phyloP scores from a whole-genome alignment of 176 grass and related monocot species.

The Echinochloa phyllopogon region DNA sequence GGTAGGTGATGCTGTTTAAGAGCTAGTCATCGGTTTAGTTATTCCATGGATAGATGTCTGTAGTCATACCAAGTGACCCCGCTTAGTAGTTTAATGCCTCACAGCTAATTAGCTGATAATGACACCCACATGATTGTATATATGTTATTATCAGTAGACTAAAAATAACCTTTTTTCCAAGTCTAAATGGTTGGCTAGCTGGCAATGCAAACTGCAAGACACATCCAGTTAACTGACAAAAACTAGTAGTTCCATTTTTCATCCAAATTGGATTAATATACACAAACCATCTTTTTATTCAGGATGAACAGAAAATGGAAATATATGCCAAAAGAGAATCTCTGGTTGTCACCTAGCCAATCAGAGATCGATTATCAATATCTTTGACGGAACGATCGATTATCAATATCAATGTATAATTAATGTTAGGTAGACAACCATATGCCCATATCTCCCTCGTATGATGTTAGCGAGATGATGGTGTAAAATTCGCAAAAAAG shows the following conservation, averaged over 20 bases:
- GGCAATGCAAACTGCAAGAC: neutral
- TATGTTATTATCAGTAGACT: neutral
- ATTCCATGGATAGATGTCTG: conserved; percentile 2
- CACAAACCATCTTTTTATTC: neutral
- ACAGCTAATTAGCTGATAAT: conserved; percentile 26
- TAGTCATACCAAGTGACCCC: neutral
- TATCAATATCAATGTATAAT: neutral
- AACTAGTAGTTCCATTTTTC: neutral
- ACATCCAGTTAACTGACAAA: neutral
- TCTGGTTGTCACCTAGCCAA: neutral
- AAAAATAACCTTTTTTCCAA: neutral
- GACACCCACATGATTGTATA: conserved; percentile 16
- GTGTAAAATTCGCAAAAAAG: too few relatives aligned
- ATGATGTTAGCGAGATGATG: too few relatives aligned
- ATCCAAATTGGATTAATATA: neutral
- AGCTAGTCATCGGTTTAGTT: conserved; percentile 16
- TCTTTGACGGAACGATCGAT: too few relatives aligned
- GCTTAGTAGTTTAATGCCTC: conserved; percentile 2
- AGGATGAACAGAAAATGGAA: neutral
- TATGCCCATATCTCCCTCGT: neutral
- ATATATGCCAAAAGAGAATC: neutral
- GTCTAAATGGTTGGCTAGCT: neutral
- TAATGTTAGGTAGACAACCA: neutral
- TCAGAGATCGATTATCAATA: neutral
- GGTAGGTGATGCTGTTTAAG: conserved; percentile 36